phyloP scores from a whole-genome alignment of 768 basidiomycete genomes.

The Cyclocybe cylindracea region DNA sequence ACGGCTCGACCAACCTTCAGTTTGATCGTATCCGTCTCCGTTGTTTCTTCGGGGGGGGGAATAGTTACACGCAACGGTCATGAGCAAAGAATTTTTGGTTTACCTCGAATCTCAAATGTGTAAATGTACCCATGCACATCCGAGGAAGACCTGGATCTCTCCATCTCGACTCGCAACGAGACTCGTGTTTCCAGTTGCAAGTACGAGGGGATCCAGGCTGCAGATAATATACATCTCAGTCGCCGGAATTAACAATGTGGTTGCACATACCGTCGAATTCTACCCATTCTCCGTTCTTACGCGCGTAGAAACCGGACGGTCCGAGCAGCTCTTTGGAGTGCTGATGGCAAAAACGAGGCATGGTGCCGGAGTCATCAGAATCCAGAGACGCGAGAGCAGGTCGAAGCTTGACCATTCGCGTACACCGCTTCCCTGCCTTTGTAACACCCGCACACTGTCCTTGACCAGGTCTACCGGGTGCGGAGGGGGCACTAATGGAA shows the following conservation, averaged over 20 bases:
- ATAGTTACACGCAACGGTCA: background rate
- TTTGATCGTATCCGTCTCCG: slow-evolving; percentile 44
- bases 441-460: slow-evolving; percentile 67
- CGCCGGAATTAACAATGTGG: slow-evolving; percentile 5
- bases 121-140: slow-evolving; percentile 82
- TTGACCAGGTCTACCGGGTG: slow-evolving; percentile 15
- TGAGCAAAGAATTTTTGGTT: slow-evolving; percentile 3
- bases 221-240: slow-evolving; percentile 9
- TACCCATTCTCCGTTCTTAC: slow-evolving; percentile 51
- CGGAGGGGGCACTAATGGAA: slow-evolving; percentile 6
- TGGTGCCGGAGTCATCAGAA: slow-evolving; percentile 29
- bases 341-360: slow-evolving; percentile 62
- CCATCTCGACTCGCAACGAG: slow-evolving; percentile 48
- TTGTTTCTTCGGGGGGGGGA: slow-evolving; percentile 6
- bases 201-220: slow-evolving; percentile 74
- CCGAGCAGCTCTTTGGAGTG: slow-evolving; percentile 58
- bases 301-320: slow-evolving; percentile 59
- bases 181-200: slow-evolving; percentile 61
- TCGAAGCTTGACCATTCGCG: slow-evolving; percentile 53
- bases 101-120: slow-evolving; percentile 77
- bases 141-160: slow-evolving; percentile 47
- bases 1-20: slow-evolving; percentile 81
- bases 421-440: slow-evolving; percentile 64
- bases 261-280: slow-evolving; percentile 53
- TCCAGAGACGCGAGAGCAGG: slow-evolving; percentile 18